Conservation (phyloP, 352 stramenopile genomes). For the Phytophthora podocarpi region DNA sequence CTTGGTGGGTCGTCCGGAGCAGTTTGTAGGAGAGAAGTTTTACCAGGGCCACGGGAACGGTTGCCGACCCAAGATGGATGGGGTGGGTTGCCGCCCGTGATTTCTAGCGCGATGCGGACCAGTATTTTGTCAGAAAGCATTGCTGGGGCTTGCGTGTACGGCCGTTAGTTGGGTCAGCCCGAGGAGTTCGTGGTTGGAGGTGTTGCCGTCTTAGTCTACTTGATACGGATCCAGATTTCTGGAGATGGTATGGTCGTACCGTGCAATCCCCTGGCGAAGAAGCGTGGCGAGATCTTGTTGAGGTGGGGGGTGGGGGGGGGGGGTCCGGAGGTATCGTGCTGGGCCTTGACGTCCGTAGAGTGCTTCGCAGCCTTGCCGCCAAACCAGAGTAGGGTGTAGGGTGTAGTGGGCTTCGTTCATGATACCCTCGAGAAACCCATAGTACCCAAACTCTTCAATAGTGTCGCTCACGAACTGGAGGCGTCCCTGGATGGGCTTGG, state of each 20-base stretch:
- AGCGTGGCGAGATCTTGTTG: neutral
- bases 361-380: neutral
- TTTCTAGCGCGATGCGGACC: neutral
- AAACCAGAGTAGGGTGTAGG: neutral
- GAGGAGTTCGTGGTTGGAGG: neutral
- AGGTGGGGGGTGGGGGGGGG: too few relatives aligned
- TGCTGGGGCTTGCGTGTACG: neutral
- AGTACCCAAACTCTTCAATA: neutral
- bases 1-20: neutral
- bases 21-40: neutral
- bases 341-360: neutral
- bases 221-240: neutral
- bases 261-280: neutral
- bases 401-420: neutral
- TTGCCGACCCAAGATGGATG: too few relatives aligned
- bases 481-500: neutral
- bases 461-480: neutral
- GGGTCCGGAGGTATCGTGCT: neutral
- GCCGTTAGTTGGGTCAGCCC: neutral
- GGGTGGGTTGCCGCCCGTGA: neutral
- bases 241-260: neutral
- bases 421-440: neutral
- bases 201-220: neutral
- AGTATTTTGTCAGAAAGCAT: neutral
- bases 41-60: neutral